Evolutionary conservation across 164 flowering plant genomes (phyloP).

Genomic region (Saururus chinensis): DNA sequence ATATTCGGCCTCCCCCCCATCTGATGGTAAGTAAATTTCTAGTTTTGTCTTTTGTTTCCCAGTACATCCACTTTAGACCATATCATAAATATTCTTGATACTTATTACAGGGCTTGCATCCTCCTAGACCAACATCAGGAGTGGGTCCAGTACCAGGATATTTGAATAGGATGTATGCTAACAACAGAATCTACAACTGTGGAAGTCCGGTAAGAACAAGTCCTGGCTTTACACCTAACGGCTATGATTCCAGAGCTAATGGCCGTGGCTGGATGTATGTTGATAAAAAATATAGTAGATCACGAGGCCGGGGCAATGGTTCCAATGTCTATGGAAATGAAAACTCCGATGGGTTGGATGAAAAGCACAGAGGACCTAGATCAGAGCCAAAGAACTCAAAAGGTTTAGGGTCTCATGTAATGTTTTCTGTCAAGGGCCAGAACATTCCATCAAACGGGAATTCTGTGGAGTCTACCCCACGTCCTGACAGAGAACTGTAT

Average conservation of each 20-base stretch:
- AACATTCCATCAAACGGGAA: slow-evolving; percentile 15
- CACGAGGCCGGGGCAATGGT: slow-evolving; percentile 53
- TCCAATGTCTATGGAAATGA: slow-evolving; percentile 43
- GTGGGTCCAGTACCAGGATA: slow-evolving; percentile 21
- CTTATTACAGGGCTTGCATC: slow-evolving; percentile 15
- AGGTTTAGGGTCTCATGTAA: slow-evolving; percentile 20
- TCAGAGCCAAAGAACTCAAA: slow-evolving; percentile 54
- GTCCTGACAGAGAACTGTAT: slow-evolving; percentile 47
- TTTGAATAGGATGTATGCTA: slow-evolving; percentile 34
- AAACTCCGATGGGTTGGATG: slow-evolving; percentile 67
- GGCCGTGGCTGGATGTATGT: slow-evolving; percentile 48
- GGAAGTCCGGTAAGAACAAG: slow-evolving; percentile 25
- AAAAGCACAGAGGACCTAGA: slow-evolving; percentile 79
- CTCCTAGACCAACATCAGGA: slow-evolving; percentile 16
- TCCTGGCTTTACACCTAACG: slow-evolving; percentile 25
- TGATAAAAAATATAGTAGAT: slow-evolving; percentile 48
- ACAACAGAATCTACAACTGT: slow-evolving; percentile 31
- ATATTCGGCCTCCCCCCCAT: slow-evolving; percentile 33
- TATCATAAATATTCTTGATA: background rate
- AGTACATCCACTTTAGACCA: background rate
- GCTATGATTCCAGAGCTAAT: slow-evolving; percentile 22
- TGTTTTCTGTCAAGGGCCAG: slow-evolving; percentile 51
- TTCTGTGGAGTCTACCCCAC: slow-evolving; percentile 18
- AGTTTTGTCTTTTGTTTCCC: background rate
- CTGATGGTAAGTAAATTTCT: slow-evolving; percentile 29